These are phyloP conservation scores for Vitis hybrid DNA, from an alignment of 177 flowering plant genomes.

Conservation along the genomic window DNA sequence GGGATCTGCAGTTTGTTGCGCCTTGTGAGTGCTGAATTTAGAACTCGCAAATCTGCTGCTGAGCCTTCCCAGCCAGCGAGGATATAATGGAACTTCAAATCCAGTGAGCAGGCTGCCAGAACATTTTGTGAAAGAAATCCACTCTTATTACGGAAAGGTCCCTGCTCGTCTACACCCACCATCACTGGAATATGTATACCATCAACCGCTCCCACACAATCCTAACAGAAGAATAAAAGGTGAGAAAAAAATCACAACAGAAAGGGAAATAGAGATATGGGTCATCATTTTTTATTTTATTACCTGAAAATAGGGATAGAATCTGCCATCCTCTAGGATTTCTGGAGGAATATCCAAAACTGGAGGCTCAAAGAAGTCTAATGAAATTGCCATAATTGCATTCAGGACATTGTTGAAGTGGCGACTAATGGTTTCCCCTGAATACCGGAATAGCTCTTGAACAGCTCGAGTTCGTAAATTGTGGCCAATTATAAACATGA, in stretches of 20 bases:
- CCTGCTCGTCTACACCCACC: constrained; percentile 65
- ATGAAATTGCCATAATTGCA: constrained; percentile 54
- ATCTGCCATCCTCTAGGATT: constrained; percentile 43
- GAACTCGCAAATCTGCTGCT: constrained; percentile 49
- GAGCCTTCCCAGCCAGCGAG: constrained; percentile 84
- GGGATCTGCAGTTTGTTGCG: constrained; percentile 50
- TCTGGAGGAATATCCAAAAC: constrained; percentile 42
- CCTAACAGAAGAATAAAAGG: constrained; percentile 27
- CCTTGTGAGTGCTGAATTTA: constrained; percentile 60
- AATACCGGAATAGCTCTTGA: constrained; percentile 60
- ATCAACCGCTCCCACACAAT: constrained; percentile 61
- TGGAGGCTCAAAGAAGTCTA: constrained; percentile 54
- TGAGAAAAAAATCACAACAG: background rate
- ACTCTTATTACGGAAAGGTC: constrained; percentile 55
- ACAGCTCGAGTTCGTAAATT: constrained; percentile 65
- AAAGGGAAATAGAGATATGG: background rate
- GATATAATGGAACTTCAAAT: constrained; percentile 57
- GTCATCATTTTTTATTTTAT: background rate
- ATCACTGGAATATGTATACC: constrained; percentile 61
- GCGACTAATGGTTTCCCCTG: constrained; percentile 79
- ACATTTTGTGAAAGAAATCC: constrained; percentile 61
- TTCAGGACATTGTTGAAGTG: constrained; percentile 65
- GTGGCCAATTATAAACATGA: constrained; percentile 64
- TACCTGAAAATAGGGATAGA: constrained; percentile 69
- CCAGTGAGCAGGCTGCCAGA: constrained; percentile 65